These are phyloP conservation scores for Lodderomyces metapsilosis DNA, from an alignment of 1,139 yeast genomes.

Conservation along the genomic window DNA sequence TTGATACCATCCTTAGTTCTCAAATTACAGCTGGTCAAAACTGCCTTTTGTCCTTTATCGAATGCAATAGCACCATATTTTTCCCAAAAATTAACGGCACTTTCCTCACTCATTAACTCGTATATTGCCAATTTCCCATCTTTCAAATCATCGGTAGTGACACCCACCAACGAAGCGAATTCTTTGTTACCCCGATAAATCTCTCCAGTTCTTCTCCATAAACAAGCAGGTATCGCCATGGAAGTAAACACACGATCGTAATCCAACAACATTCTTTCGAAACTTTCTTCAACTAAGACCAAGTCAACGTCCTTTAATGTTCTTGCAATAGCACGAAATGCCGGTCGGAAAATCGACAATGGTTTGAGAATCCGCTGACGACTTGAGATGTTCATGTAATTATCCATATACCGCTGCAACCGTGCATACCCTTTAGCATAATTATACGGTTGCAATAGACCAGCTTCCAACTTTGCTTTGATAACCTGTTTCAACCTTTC, in stretches of 20 bases:
- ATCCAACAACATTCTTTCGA: constrained; percentile 89
- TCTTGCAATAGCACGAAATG: constrained; percentile 89
- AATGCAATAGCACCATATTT: constrained; percentile 96
- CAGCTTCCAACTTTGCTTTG: constrained; percentile 93
- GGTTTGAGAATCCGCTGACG: constrained; percentile 89
- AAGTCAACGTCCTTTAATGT: constrained; percentile 89
- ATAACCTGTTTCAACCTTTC: constrained; percentile 94
- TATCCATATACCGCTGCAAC: constrained; percentile 87
- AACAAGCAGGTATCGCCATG: constrained; percentile 97
- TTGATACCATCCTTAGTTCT: constrained; percentile 81
- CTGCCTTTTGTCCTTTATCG: constrained; percentile 94
- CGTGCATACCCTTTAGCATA: constrained; percentile 94
- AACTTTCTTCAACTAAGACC: constrained; percentile 89
- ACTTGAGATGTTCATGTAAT: constrained; percentile 83
- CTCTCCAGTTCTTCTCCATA: constrained; percentile 97
- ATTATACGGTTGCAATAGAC: constrained; percentile 86
- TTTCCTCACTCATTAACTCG: constrained; percentile 93
- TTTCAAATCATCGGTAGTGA: constrained; percentile 83
- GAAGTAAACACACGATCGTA: constrained; percentile 95
- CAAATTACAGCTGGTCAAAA: constrained; percentile 85
- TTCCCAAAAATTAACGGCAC: constrained; percentile 98
- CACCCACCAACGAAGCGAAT: constrained; percentile 94
- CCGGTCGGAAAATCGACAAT: constrained; percentile 83
- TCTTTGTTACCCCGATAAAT: constrained; percentile 94
- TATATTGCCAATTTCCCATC: constrained; percentile 92